phyloP scores from a whole-genome alignment of 108 stramenopile species.

The Fragilaria radians region DNA sequence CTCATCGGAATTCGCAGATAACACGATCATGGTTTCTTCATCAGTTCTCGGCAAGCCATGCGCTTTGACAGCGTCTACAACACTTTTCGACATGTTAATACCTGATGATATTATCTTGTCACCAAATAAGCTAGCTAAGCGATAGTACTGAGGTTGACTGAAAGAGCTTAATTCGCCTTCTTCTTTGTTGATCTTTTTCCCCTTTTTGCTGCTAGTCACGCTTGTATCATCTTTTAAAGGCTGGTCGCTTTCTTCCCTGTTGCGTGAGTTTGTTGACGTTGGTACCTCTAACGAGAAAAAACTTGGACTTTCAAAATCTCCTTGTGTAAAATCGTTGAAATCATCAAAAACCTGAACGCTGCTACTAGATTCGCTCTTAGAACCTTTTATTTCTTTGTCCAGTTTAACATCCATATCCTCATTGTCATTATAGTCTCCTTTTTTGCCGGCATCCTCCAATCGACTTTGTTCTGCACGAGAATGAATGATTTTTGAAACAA shows the following conservation, averaged over 20 bases:
- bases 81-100: conserved; percentile 31
- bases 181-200: not conserved
- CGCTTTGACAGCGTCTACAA: conserved; percentile 21
- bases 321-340: conserved; percentile 8
- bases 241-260: not conserved
- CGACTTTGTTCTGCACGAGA: conserved; percentile 10
- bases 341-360: conserved; percentile 13
- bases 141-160: conserved; percentile 11
- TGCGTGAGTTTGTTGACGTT: not conserved
- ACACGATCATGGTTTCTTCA: conserved; percentile 40
- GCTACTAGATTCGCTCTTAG: not conserved
- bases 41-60: conserved; percentile 27
- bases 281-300: conserved; percentile 1
- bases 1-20: conserved; percentile 23
- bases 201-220: not conserved
- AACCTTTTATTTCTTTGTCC: conserved; percentile 7
- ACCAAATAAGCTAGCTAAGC: conserved; percentile 45
- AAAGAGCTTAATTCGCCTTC: not conserved
- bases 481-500: conserved; percentile 15
- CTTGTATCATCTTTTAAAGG: not conserved
- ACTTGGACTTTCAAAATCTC: not conserved
- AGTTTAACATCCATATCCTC: conserved; percentile 11
- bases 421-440: conserved; percentile 6
- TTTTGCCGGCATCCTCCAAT: not conserved
- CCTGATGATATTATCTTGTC: conserved; percentile 24